Base-by-base conservation (phyloP, 805 yeast species). In the Nematodospora valgi region DNA sequence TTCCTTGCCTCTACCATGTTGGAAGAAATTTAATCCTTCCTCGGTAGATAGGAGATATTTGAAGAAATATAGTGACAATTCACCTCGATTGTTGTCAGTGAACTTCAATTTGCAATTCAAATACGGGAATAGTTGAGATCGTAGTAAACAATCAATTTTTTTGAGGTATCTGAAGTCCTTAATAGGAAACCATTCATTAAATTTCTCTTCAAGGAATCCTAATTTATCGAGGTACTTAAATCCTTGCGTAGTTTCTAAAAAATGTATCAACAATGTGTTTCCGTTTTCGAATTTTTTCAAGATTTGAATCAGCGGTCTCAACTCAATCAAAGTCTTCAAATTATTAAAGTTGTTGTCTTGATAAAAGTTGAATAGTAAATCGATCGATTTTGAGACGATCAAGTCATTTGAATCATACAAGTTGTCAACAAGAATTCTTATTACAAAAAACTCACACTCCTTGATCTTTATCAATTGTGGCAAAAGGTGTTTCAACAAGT, bases 41-140 rank as follows among this genome's bases (percentile, higher is more conserved):
- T 76, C 82, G 0, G 96, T 86, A 35, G 81, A 76, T 1, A 86
- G 82, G 30, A 91, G 64, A 47, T 81, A 86, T 11, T 86, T 85
- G 56, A 86, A 87, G 47, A 91, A 85, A 51, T 86, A 27, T 7
- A 40, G 22, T 11, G 44, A 31, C 11, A 34, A 27, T 15, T 28
- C 11, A n/a, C 20, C n/a, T 12, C 6, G 10, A 12, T 23, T 18
- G n/a, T 23, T 37, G 33, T 13, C 25, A 7, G 9, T 24, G 26
- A 14, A 15, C 14, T 15, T 25, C 18, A 4, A 6, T 12, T 18
- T 6, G 10, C 15, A 20, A 13, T 10, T 10, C 14, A 54, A 33
- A 26, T 52, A 58, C 1, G 67, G 68, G 24, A 49, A 54, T 8
- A 54, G 46, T 13, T 32, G 30, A 15, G 19, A 16, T 7, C 36